A percentile compares a stretch with the other conserved stretches of the same genome.
phyloP scores from a whole-genome alignment of 768 basidiomycete species.

The Mycena maculata region DNA sequence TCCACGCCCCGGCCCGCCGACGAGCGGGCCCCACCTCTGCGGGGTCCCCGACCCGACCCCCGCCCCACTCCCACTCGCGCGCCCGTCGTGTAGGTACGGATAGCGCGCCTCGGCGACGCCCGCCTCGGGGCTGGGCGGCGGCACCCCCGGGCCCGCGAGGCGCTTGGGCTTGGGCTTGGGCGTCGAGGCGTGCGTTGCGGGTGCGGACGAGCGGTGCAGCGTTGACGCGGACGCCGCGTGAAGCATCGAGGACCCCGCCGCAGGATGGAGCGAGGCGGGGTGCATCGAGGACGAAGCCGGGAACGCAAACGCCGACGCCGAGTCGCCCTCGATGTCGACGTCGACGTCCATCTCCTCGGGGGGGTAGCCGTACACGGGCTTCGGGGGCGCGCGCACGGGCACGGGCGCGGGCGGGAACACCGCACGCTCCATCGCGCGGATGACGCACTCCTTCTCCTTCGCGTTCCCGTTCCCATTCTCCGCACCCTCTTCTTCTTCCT shows the following conservation, averaged over 20 bases:
- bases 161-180: slow-evolving; percentile 20
- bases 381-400: background rate
- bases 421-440: slow-evolving; percentile 35
- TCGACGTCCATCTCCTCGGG: slow-evolving; percentile 22
- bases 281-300: background rate
- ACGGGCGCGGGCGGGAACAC: slow-evolving; percentile 18
- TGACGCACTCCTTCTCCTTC: slow-evolving; percentile 21
- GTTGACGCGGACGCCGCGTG: background rate
- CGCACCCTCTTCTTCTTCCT: background rate
- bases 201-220: background rate
- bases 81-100: background rate
- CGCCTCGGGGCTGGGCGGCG: slow-evolving; percentile 26
- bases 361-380: too few species aligned
- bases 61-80: too few species aligned
- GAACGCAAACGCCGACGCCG: background rate
- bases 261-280: background rate
- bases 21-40: slow-evolving; percentile 28
- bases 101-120: background rate
- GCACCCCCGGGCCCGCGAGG: slow-evolving; percentile 28
- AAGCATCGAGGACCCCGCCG: background rate
- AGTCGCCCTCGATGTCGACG: slow-evolving; percentile 29
- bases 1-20: slow-evolving; percentile 23
- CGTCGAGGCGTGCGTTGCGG: background rate
- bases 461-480: slow-evolving; percentile 16
- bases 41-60: too few species aligned